Base-by-base conservation (phyloP, 2,329 filamentous ascomycete genomes). In the Fusarium sulawesiense region DNA sequence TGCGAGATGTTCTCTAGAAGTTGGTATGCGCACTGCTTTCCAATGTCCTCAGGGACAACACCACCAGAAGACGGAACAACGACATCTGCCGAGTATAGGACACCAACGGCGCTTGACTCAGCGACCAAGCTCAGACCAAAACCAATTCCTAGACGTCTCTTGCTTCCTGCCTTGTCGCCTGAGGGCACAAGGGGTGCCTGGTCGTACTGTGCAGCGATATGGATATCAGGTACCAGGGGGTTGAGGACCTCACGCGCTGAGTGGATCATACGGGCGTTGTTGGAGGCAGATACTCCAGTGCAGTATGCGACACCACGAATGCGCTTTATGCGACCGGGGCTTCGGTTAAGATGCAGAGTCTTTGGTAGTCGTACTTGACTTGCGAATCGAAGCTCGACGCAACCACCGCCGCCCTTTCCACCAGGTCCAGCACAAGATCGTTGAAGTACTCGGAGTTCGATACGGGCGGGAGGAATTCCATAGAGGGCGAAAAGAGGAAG, bases 201-300 rank as follows among this genome's bases (percentile, higher is more conserved):
- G 70, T 92, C 93, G 70, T 94, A 93, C 68, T 91, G 89, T 7
- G 90, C 90, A 4, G 93, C 97, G 70, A 99, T 90, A 78, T 98
- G 96, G 45, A 97, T 95, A 77, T 99, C 96, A 9, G 91, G 89
- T 6, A 93, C 91, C 60, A 99, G 86, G 7, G 90, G 86, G 78
- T 99, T 99, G 48, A 99, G 85, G 13, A 99, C 87, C 49, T 93
- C 93, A 73, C 95, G 87, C 13, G 94, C 94, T 4, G 92, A 89
- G 76, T 97, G 93, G 76, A 98, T 99, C 92, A 98, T 97, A 70
- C 96, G 88, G 67, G 92, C 93, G 78, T 98, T 99, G 79, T 98
- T 98, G 51, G 92, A 94, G 0, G 93, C 95, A 13, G 93, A 92
- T 1, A 98, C 94, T 48, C 97, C 96, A 1, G 93, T 94, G 58